Evolutionary conservation across 768 basidiomycete genomes (phyloP), one percentile per base, ranked within the genome.

Genomic region (Boletus edulis): DNA sequence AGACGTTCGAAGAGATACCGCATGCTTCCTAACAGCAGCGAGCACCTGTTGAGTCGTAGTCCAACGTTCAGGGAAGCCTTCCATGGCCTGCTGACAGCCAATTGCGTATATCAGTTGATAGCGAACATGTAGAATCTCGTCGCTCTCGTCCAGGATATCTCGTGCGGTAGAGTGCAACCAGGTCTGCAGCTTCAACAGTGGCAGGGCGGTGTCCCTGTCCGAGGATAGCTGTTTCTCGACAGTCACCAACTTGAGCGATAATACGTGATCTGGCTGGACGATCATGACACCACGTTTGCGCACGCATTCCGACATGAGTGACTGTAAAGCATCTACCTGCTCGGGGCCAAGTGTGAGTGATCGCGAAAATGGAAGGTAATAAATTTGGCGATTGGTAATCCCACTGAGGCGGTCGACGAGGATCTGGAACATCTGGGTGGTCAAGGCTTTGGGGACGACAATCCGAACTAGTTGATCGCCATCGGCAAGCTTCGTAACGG

Each of bases 341-440:
- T 55, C 29, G 0, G 38, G 4, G 18, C 56, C 54, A 4, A 72
- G 38, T 32, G 57, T 51, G 8, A 74, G 55, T 5, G 71, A 66
- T 11, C 81, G 73, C 8, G 75, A 77, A 49, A 83, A 81, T 0
- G 81, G 81, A 2, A 79, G 24, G 47, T 72, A 75, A 48, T 76
- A 81, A 0, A 83, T 60, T 1, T 72, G 75, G 5, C 79, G 69
- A 54, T 81, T 77, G 1, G 62, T 46, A 14, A 83, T 71, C 8
- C 78, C 75, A 27, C 72, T 62, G 4, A 82, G 59, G 5, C 75
- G 72, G 14, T 72, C 65, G 4, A 69, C 70, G 3, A 82, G 69
- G 3, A 79, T 49, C 10, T 76, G 70, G 52, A 82, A 79, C 76
- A 78, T 82, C 52, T 79, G 78, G 1, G 53, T 60, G 0, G 68